phyloP scores from a whole-genome alignment of 2,329 filamentous ascomycete species.

The Xylaria sp. region DNA sequence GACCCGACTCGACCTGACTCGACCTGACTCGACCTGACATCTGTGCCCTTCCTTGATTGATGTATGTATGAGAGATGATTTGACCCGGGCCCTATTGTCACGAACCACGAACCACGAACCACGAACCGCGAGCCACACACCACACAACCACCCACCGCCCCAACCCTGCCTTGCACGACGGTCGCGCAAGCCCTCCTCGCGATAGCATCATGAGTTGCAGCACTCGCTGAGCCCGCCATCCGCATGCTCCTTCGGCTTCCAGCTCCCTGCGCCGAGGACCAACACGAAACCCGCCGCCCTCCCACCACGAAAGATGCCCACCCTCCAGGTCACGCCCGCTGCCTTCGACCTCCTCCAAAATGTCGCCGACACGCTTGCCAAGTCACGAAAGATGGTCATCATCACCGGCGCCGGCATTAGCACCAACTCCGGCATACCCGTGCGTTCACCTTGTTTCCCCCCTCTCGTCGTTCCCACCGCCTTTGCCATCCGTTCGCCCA shows the following conservation, averaged over 20 bases:
- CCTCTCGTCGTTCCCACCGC: background rate
- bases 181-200: too few relatives aligned
- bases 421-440: constrained; percentile 77
- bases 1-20: too few relatives aligned
- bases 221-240: constrained; percentile 16
- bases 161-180: background rate
- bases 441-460: constrained; percentile 45
- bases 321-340: constrained; percentile 58
- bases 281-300: background rate
- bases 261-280: constrained; percentile 7
- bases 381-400: constrained; percentile 72
- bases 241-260: constrained; percentile 8
- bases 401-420: constrained; percentile 76
- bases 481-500: constrained; percentile 10
- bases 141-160: background rate
- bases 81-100: background rate
- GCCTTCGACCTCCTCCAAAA: constrained; percentile 63
- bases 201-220: constrained; percentile 8
- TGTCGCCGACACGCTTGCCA: constrained; percentile 68
- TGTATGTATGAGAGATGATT: background rate
- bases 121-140: background rate
- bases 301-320: constrained; percentile 56
- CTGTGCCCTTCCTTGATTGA: too few relatives aligned
- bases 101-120: background rate
- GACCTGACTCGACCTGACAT: too few relatives aligned